Evolutionary conservation across 164 flowering plant genomes (phyloP), one percentile per base, ranked within the genome.

Genomic region (Vitis rupestris): DNA sequence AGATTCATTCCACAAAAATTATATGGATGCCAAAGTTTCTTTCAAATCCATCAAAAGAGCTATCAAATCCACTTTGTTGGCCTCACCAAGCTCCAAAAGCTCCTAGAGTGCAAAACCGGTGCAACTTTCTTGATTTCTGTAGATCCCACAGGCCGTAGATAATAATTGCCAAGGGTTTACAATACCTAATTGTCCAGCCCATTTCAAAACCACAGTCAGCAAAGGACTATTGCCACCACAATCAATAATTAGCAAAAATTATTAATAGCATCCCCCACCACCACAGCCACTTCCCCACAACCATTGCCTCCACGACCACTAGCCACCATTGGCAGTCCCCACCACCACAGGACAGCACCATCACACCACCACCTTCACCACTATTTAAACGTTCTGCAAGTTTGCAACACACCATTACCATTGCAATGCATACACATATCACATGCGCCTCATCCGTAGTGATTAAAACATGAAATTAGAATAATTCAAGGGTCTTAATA

Each of bases 331-430:
- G n/a, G 14, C 7, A 10, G 6, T 15, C 10, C 17, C 56, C 56
- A 53, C 56, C 56, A 53, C 56, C 16, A n/a, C 16, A 14, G n/a
- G 7, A 53, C 56, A 14, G 14, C 17, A 53, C 9, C n/a, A 13
- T n/a, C 56, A 53, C n/a, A 53, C n/a, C 56, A 53, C 56, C 14
- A 12, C 56, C 56, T 53, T n/a, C n/a, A 53, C 56, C 56, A 53
- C n/a, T 53, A 13, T n/a, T 53, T 53, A 15, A 53, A 53, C 17
- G 4, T n/a, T 53, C n/a, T 53, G 14, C 56, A 37, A 37, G 44
- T 37, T 37, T 37, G 44, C 56, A 53, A 14, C 9, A 53, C n/a
- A n/a, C 16, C 56, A 12, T n/a, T 53, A 13, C 15, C 17, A 14
- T n/a, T 14, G 56, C 56, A 37, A 37, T 37, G 44, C 53, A 10